phyloP scores from a whole-genome alignment of 2,329 filamentous ascomycete species.

The Claviceps spartinae region DNA sequence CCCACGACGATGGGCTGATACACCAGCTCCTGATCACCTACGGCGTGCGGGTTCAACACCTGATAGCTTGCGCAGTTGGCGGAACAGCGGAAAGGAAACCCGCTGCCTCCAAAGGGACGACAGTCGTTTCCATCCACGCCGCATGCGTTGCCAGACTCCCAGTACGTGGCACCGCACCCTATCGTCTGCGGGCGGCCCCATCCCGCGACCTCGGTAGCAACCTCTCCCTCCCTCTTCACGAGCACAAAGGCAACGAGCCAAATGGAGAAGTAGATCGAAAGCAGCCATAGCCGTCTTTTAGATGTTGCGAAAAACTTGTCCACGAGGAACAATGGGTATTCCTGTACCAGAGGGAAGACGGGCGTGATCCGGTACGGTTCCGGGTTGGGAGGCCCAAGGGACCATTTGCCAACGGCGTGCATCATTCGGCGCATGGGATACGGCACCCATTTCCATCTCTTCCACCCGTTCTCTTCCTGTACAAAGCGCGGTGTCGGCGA shows the following conservation, averaged over 20 bases:
- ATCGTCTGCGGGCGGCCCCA: slow-evolving; percentile 55
- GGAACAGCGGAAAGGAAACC: slow-evolving; percentile 62
- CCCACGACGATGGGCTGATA: slow-evolving; percentile 56
- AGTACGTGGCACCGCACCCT: slow-evolving; percentile 55
- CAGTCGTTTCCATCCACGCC: slow-evolving; percentile 63
- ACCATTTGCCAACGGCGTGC: slow-evolving; percentile 33
- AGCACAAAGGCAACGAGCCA: slow-evolving; percentile 61
- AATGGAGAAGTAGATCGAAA: slow-evolving; percentile 45
- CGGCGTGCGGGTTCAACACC: slow-evolving; percentile 59
- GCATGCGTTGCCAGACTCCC: slow-evolving; percentile 57
- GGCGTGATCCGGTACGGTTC: slow-evolving; percentile 37
- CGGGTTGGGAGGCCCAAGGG: slow-evolving; percentile 41
- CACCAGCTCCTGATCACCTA: slow-evolving; percentile 53
- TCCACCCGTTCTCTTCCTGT: slow-evolving; percentile 35
- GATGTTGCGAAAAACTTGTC: slow-evolving; percentile 47
- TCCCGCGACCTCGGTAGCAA: slow-evolving; percentile 46
- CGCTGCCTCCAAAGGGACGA: slow-evolving; percentile 57
- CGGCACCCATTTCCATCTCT: slow-evolving; percentile 45
- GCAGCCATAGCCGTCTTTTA: slow-evolving; percentile 43
- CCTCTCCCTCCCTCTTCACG: slow-evolving; percentile 50
- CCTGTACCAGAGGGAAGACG: slow-evolving; percentile 52
- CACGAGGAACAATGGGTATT: slow-evolving; percentile 49
- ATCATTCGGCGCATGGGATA: slow-evolving; percentile 36
- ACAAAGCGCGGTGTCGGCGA: slow-evolving; percentile 46
- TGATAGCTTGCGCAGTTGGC: slow-evolving; percentile 54